phyloP scores from a whole-genome alignment of 805 yeast species.

The Saturnispora bothae region DNA sequence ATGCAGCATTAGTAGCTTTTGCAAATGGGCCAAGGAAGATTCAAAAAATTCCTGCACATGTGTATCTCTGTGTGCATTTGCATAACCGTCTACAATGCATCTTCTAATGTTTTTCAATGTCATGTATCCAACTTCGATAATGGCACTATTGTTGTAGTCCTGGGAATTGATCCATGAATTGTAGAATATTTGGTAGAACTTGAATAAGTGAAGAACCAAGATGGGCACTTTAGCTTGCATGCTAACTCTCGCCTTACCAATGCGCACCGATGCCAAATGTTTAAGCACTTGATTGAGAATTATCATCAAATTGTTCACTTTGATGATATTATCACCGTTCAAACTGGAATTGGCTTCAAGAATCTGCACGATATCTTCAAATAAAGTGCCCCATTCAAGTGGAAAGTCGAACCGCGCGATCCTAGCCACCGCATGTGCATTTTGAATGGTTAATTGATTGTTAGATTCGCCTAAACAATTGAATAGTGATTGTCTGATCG shows the following conservation, averaged over 20 bases:
- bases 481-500: slow-evolving; percentile 51
- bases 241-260: slow-evolving; percentile 73
- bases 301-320: slow-evolving; percentile 51
- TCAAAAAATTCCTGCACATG: slow-evolving; percentile 53
- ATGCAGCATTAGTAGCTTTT: slow-evolving; percentile 42
- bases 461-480: slow-evolving; percentile 54
- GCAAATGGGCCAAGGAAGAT: slow-evolving; percentile 48
- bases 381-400: slow-evolving; percentile 69
- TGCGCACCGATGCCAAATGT: slow-evolving; percentile 59
- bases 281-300: slow-evolving; percentile 74
- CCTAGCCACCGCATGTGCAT: slow-evolving; percentile 71
- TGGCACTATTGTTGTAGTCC: slow-evolving; percentile 33
- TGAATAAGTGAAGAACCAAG: slow-evolving; percentile 48
- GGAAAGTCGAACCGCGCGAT: slow-evolving; percentile 84
- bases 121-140: slow-evolving; percentile 68
- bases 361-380: slow-evolving; percentile 47
- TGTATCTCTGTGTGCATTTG: slow-evolving; percentile 50
- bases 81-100: slow-evolving; percentile 66
- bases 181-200: slow-evolving; percentile 49
- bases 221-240: slow-evolving; percentile 63
- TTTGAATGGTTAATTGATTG: slow-evolving; percentile 66
- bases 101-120: slow-evolving; percentile 68
- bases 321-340: slow-evolving; percentile 29
- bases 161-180: slow-evolving; percentile 42
- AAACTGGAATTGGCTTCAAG: slow-evolving; percentile 34